Percentiles rank a stretch among this genome's conserved stretches.
Evolutionary conservation across 148 eudicot species (phyloP).

Genomic region (Beta vulgaris): DNA sequence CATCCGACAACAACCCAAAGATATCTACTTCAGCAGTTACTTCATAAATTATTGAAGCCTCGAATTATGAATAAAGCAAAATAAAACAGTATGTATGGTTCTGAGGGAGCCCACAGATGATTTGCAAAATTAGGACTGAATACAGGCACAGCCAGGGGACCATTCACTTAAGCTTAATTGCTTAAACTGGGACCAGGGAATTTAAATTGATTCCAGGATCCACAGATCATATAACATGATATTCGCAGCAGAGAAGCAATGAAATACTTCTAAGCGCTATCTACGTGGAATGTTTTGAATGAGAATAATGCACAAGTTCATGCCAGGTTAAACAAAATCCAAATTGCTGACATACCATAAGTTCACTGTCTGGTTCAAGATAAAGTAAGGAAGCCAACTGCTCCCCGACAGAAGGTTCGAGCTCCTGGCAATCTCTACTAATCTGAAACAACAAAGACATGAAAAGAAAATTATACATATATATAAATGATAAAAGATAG

Average conservation of each 20-base stretch:
- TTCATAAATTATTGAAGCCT: no score
- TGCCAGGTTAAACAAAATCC: background rate
- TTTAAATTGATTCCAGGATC: background rate
- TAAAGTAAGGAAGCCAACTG: conserved; percentile 93
- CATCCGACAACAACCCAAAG: background rate
- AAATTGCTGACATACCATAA: conserved; percentile 56
- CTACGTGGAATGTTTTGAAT: background rate
- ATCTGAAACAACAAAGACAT: conserved; percentile 65
- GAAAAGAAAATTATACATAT: no score
- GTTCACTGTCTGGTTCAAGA: conserved; percentile 96
- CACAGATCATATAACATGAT: background rate
- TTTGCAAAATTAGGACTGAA: background rate
- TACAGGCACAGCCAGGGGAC: background rate
- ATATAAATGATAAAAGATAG: no score
- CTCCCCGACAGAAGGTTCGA: conserved; percentile 89
- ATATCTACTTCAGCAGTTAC: background rate
- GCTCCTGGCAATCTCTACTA: conserved; percentile 97
- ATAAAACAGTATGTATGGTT: background rate
- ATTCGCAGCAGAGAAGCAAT: background rate
- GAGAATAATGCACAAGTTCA: background rate
- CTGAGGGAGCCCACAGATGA: background rate
- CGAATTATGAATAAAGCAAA: no score
- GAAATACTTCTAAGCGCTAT: background rate
- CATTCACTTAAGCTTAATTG: background rate
- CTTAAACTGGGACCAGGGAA: background rate